Base-by-base conservation (phyloP, 2,329 filamentous ascomycete genomes). In the Ceratocystis harringtonii region DNA sequence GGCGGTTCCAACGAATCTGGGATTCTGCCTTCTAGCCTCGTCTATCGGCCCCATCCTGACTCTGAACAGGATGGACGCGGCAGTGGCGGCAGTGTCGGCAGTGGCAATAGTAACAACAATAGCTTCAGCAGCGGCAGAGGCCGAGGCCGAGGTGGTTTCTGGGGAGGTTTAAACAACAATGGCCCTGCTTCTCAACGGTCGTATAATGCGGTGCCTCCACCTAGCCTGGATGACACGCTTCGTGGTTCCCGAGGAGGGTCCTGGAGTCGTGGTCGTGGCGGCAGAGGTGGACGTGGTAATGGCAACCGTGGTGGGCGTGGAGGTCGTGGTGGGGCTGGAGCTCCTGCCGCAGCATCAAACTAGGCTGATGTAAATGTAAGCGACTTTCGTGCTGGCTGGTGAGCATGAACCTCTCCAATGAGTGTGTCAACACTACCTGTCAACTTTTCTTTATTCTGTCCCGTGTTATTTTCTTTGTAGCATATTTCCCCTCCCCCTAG, bases 201-300 rank as follows among this genome's bases (percentile, higher is more conserved):
- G 43, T 86, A 83, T 70, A 79, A 78, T 66, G 79, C 79, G 17
- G 81, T 86, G 6, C 83, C 84, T 36, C 62, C 86, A 25, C 86
- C 86, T 1, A 73, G 81, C 1, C 79, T 72, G 55, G 74, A 88
- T 12, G 79, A 86, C 68, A 70, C 75, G 19, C 71, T 74, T 32
- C 74, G 77, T 41, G 71, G 75, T 48, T 74, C 76, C 3, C 74
- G 76, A 41, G 28, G 28, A 32, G 28, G 55, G 8, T 8, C 5
- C 7, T 10, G 6, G 28, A 75, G 75, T 30, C 74, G 77, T 44
- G 71, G 76, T 2, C 74, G 76, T 44, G 75, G 76, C 7, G 45
- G 32, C 45, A 64, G 36, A 25, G 62, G 62, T 25, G 52, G 44
- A 10, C 74, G 76, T 65, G 75, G 75, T 12, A 72, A 77, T 63